These are phyloP conservation scores for Lachancea quebecensis DNA, from an alignment of 805 yeast genomes.

Conservation along the genomic window DNA sequence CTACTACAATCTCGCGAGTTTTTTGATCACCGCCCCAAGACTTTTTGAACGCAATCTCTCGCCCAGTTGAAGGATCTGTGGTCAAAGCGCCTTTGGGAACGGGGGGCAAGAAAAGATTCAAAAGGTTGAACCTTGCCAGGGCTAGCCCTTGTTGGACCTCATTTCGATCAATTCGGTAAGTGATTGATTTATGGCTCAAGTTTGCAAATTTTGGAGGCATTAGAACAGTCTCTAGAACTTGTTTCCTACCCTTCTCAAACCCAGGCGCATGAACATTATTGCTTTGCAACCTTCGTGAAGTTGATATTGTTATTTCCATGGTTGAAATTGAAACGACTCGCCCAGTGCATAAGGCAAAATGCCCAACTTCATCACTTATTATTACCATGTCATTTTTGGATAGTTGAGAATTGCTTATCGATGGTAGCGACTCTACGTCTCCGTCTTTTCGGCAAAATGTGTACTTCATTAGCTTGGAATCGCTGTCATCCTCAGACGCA, in stretches of 20 bases:
- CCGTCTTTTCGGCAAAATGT: conserved; percentile 38
- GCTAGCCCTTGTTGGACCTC: conserved; percentile 70
- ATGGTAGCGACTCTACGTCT: conserved; percentile 6
- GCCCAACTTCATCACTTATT: conserved; percentile 75
- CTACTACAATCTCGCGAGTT: conserved; percentile 32
- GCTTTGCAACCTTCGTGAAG: conserved; percentile 46
- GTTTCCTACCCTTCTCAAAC: conserved; percentile 41
- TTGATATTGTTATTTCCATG: conserved; percentile 40
- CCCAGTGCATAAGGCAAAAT: conserved; percentile 67
- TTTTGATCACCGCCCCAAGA: conserved; percentile 33
- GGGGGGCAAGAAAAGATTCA: conserved; percentile 52
- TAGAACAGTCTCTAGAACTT: conserved; percentile 46
- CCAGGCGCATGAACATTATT: conserved; percentile 28
- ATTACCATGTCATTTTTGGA: conserved; percentile 55
- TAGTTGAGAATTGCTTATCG: conserved; percentile 40
- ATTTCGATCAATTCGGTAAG: conserved; percentile 73
- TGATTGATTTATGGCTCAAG: conserved; percentile 7
- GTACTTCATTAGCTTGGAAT: conserved; percentile 35
- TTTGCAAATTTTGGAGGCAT: background rate
- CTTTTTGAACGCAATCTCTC: conserved; percentile 12
- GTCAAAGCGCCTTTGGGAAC: conserved; percentile 29
- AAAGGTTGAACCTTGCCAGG: conserved; percentile 65
- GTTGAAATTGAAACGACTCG: conserved; percentile 40
- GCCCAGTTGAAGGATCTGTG: conserved; percentile 12
- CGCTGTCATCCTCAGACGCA: conserved; percentile 18